These are phyloP conservation scores for Aphanomyces euteiches DNA, from an alignment of 352 stramenopile genomes.

Conservation along the genomic window DNA sequence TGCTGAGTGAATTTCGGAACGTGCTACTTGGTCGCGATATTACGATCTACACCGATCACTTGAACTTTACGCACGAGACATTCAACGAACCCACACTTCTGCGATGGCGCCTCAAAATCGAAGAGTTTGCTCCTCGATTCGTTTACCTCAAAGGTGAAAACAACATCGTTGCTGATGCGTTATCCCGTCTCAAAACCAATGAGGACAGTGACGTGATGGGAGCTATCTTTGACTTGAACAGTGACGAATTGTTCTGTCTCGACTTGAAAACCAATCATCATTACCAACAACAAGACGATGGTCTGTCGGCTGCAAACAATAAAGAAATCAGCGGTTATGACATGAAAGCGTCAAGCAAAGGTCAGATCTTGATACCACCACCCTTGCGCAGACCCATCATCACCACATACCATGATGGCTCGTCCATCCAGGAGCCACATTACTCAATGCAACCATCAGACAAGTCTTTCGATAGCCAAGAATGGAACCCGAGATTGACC, in stretches of 20 bases:
- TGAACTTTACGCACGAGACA: neutral
- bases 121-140: neutral
- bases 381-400: no score
- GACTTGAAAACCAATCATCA: neutral
- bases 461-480: no score
- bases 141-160: neutral
- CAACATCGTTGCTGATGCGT: neutral
- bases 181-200: neutral
- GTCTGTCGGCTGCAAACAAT: no score
- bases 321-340: no score
- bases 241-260: neutral
- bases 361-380: no score
- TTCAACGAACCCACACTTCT: neutral
- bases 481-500: no score
- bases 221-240: neutral
- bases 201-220: neutral
- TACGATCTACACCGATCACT: slow-evolving; percentile 40
- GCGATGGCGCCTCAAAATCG: slow-evolving; percentile 1
- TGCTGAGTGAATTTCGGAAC: slow-evolving; percentile 36
- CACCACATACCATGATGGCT: no score
- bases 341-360: no score
- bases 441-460: no score
- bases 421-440: no score
- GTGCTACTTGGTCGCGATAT: slow-evolving; percentile 28
- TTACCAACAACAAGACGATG: no score